Base-by-base conservation (phyloP, 208 protist species). In the Crithidia expoeki region DNA sequence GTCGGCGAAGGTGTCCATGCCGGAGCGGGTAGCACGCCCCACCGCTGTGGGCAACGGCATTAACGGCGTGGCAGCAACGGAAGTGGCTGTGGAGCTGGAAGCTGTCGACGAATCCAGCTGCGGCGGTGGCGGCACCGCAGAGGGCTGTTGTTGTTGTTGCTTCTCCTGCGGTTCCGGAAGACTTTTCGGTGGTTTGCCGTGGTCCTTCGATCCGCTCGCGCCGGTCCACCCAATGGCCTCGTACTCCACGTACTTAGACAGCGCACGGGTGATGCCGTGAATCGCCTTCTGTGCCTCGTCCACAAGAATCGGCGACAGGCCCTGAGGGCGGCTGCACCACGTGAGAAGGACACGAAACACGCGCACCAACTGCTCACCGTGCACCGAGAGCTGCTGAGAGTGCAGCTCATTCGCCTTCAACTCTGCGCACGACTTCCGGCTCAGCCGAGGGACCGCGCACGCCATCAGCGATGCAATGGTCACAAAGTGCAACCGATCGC, bases 391-490 rank as follows among this genome's bases (percentile, higher is more conserved):
- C 58, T 74, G 67, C 34, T 83, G 63, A 25, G 59, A 65, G 44
- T 68, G 74, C n/a, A 90, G 36, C 14, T 46, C 28, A 33, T n/a
- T 42, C 10, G 59, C 30, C 27, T 67, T 66, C 53, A 69, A 40
- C 14, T 68, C 32, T 7, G 42, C 55, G 40, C 79, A 73, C 50
- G 27, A 30, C 9, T 33, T 55, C 11, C 85, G 83, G 33, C 83
- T 81, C 28, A 66, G 56, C 19, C 72, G 70, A 11, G 89, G 89
- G 19, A 83, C 86, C 27, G 72, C 73, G 28, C 83, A 78, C 4
- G 89, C 89, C 59, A 73, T 75, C 12, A 95, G 79, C 19, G 86
- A 73, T 1, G 77, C 71, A 57, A 95, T 83, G 40, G 83, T 85
- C 10, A 83, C 79, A 76, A 89, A 89, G 38, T 62, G 67, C 14